Evolutionary conservation across 352 stramenopile species (phyloP).

Genomic region (Phytopythium ostracodes): DNA sequence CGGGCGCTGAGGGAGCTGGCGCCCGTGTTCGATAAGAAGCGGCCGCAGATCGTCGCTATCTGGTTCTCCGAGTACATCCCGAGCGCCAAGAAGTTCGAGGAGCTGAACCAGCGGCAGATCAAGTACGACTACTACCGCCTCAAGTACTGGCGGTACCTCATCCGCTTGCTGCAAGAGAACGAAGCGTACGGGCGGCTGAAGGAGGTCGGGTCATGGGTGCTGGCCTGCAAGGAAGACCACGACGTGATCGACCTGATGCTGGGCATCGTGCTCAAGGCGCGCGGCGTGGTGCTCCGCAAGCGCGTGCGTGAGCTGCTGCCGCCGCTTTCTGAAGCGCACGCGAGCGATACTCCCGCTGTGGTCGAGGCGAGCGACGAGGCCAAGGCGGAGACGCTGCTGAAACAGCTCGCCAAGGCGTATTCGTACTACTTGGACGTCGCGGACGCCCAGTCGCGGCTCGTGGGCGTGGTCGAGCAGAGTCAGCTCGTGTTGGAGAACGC

Average conservation of each 20-base stretch:
- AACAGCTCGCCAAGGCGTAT: conserved; percentile 62
- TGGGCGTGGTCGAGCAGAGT: conserved; percentile 18
- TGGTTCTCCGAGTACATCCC: conserved; percentile 76
- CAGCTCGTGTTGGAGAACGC: conserved; percentile 31
- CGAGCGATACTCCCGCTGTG: not conserved
- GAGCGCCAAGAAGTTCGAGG: conserved; percentile 69
- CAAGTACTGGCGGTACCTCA: conserved; percentile 77
- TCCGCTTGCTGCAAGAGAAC: conserved; percentile 46
- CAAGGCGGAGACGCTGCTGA: conserved; percentile 20
- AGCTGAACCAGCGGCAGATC: conserved; percentile 77
- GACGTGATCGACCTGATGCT: conserved; percentile 81
- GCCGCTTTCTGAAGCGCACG: not conserved
- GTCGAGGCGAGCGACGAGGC: conserved; percentile 2
- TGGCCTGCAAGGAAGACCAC: conserved; percentile 80
- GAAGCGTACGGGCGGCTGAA: conserved; percentile 56
- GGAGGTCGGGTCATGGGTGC: conserved; percentile 63
- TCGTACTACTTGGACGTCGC: conserved; percentile 52
- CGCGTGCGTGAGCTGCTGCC: conserved; percentile 19
- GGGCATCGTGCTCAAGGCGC: conserved; percentile 34
- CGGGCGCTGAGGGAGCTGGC: conserved; percentile 47
- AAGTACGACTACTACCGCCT: conserved; percentile 73
- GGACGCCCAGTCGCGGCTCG: conserved; percentile 31
- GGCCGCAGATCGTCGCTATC: conserved; percentile 60
- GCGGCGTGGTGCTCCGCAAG: conserved; percentile 37
- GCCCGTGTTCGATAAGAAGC: conserved; percentile 63